Evolutionary conservation across 1,284 basidiomycete species (phyloP).

Genomic region (Pseudozyma sp.): DNA sequence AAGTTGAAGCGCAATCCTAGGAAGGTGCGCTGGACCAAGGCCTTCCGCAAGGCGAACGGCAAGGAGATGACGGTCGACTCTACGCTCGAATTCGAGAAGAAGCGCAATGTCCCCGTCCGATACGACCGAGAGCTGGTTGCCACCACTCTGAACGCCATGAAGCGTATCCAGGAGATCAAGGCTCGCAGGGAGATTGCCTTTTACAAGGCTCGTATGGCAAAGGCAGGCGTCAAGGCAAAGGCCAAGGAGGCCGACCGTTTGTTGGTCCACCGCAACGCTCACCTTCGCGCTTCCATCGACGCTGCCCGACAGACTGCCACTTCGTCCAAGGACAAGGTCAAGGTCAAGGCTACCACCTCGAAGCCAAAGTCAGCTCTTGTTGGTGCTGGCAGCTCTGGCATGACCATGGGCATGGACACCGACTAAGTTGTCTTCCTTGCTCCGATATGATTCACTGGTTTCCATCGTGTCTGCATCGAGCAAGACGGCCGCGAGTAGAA

Average conservation of each 20-base stretch:
- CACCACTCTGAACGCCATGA: conserved; percentile 97
- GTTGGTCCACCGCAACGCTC: conserved; percentile 61
- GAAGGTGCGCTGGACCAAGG: conserved; percentile 99
- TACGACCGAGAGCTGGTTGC: conserved; percentile 95
- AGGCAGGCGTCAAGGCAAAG: conserved; percentile 61
- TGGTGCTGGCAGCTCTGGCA: conserved; percentile 46
- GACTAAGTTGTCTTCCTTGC: conserved; percentile 18
- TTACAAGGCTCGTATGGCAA: conserved; percentile 72
- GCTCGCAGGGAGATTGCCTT: conserved; percentile 92
- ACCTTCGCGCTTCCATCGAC: conserved; percentile 59
- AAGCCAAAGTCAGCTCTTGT: conserved; percentile 58
- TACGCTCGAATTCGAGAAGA: conserved; percentile 99
- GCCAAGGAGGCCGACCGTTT: conserved; percentile 61
- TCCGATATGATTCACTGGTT: neutral
- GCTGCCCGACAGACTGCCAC: conserved; percentile 36
- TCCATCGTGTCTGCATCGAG: neutral
- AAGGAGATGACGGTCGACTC: conserved; percentile 99
- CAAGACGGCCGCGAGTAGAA: neutral
- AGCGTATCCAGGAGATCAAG: conserved; percentile 92
- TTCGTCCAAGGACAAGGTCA: conserved; percentile 48
- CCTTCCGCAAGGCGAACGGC: conserved; percentile 97
- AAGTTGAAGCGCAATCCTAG: conserved; percentile 99
- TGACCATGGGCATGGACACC: conserved; percentile 59
- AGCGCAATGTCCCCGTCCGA: conserved; percentile 95
- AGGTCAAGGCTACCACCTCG: conserved; percentile 49